Conservation (phyloP, 148 eudicot genomes). For the Rhododendron ovatum region DNA sequence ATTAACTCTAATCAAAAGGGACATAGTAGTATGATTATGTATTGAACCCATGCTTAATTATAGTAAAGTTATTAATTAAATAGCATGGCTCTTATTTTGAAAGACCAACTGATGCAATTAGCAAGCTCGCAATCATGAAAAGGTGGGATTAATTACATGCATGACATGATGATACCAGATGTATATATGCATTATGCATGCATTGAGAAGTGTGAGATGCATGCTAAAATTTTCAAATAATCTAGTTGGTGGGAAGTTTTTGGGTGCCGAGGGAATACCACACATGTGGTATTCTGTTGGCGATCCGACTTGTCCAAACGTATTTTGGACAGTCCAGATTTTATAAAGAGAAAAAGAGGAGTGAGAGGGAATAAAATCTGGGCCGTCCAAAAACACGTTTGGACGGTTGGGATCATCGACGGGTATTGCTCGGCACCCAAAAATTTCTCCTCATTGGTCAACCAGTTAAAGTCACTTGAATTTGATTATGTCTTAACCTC, state of each 20-base stretch:
- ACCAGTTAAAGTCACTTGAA: not conserved
- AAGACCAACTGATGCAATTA: not conserved
- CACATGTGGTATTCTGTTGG: too few species aligned
- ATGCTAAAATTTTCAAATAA: too few species aligned
- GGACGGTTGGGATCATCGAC: too few species aligned
- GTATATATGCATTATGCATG: not conserved
- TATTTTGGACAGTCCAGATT: too few species aligned
- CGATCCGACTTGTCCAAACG: too few species aligned
- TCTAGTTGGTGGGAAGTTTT: too few species aligned
- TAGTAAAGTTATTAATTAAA: not conserved
- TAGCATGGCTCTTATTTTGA: not conserved
- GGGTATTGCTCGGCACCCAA: too few species aligned
- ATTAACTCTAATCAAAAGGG: not conserved
- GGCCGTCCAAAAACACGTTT: too few species aligned
- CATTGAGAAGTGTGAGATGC: not conserved
- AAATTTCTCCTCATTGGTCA: too few species aligned
- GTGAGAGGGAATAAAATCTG: too few species aligned
- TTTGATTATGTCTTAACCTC: not conserved
- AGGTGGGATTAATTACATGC: not conserved
- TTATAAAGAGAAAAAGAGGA: too few species aligned
- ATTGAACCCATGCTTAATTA: not conserved
- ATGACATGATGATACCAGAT: not conserved
- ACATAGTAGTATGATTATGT: not conserved
- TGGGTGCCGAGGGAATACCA: too few species aligned
- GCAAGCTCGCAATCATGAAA: not conserved